Percentiles rank a stretch among this genome's conserved stretches.
Conservation (phyloP, 306 rosid species). For the Psophocarpus tetragonolobus region DNA sequence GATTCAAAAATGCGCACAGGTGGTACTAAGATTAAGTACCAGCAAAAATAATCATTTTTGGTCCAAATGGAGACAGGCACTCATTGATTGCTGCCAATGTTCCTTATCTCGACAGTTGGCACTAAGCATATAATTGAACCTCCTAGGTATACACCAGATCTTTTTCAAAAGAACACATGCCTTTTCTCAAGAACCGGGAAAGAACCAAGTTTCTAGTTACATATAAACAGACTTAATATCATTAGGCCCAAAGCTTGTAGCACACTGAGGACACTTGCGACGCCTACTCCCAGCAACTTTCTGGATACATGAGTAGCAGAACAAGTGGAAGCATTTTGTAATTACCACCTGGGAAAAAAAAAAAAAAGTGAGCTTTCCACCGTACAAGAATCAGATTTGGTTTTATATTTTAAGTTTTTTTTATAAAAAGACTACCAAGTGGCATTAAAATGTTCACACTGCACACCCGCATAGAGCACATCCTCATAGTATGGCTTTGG, state of each 20-base stretch:
- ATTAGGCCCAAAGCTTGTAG: constrained; percentile 83
- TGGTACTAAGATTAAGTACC: constrained; percentile 41
- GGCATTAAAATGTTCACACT: neutral
- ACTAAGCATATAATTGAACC: constrained; percentile 45
- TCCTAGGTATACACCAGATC: constrained; percentile 37
- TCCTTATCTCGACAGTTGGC: constrained; percentile 46
- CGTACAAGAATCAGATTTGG: neutral
- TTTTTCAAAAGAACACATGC: constrained; percentile 29
- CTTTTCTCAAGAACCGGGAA: constrained; percentile 29
- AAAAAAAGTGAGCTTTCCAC: constrained; percentile 5
- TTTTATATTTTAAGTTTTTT: neutral
- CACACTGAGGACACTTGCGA: constrained; percentile 90
- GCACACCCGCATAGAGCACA: too few relatives aligned
- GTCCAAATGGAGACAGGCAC: constrained; percentile 40
- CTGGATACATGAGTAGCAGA: constrained; percentile 84
- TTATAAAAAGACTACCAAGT: neutral
- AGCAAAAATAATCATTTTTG: constrained; percentile 43
- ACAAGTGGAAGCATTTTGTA: constrained; percentile 98
- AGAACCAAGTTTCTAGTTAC: constrained; percentile 48
- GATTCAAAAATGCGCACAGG: constrained; percentile 22
- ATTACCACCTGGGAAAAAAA: constrained; percentile 80
- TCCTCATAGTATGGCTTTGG: too few relatives aligned
- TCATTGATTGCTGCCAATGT: constrained; percentile 40
- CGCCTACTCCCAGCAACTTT: constrained; percentile 74
- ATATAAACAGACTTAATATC: constrained; percentile 91